Base-by-base conservation (phyloP, 768 basidiomycete species). In the Naganishia randhawae region DNA sequence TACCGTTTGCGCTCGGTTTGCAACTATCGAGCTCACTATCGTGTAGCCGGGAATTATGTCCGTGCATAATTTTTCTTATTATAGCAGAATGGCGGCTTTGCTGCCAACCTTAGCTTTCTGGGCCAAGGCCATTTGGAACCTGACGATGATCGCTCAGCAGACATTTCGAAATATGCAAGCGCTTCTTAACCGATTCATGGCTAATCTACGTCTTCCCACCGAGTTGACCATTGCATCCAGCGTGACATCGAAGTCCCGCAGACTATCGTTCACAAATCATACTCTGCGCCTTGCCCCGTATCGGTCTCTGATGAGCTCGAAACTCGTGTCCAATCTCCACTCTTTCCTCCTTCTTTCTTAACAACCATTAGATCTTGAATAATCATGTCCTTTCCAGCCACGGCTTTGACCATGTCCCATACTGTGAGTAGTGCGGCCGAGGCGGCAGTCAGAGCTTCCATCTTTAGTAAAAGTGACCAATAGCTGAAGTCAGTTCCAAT, bases 381-480 rank as follows among this genome's bases (percentile, higher is more conserved):
- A 68, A 85, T 81, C 90, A 95, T 92, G 67, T 90, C 89, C 76
- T 85, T 85, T n/a, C 91, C 92, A 0, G 89, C 91, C 1, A 91
- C 87, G 5, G 89, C 88, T 80, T 94, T 93, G 33, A 93, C 84
- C 92, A 95, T 93, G 75, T 92, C 91, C 89, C 91, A 95, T 16
- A 93, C 86, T 0, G 90, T 91, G 64, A 94, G 81, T 35, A 90
- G 83, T 6, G 87, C 87, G 33, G 89, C 82, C 1, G 87, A 87
- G 10, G 91, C 92, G 27, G 88, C 88, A n/a, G 88, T 90, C 66
- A 94, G 77, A 27, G 92, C 92, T 80, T 96, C 94, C 89, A 97
- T 92, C 82, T 92, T 45, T 10, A 70, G 71, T 0, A 76, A 42
- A 9, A 16, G 33, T n/a, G 19, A 6, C 16, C 8, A 27, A 14